Evolutionary conservation across 371 early-diverging fungal species (phyloP), one percentile per base, ranked within the genome.

Genomic region (Actinomortierella wolfii): DNA sequence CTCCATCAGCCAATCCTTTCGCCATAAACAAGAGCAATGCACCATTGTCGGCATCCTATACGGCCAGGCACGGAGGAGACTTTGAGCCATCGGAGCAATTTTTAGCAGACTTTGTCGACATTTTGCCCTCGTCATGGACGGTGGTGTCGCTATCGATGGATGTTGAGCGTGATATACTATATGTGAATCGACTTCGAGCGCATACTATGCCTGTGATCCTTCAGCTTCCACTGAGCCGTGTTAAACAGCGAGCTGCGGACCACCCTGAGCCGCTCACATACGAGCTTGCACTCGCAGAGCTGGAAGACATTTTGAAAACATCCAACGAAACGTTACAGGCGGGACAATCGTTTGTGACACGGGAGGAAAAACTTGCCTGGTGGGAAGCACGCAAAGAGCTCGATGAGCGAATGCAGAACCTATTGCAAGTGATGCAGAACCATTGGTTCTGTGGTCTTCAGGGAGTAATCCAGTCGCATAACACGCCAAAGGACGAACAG

Each of bases 361-460:
- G 80, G 13, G 76, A 81, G 2, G 87, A 89, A 48, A 89, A 91
- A 50, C 68, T 79, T 17, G 64, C 76, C 40, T 97, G 97, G 97
- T 95, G 95, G 94, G 80, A 70, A 39, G 78, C 64, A 7, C 83
- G 97, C 20, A 78, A 79, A 14, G 67, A 61, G 17, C 67, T 96
- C 15, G 95, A 97, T 68, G 66, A 64, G 1, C 84, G 85, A 18
- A 53, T 97, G 42, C 78, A 85, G 44, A 59, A 51, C 2, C 56
- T 94, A 20, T 61, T 96, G 24, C 71, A 51, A 0, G 57, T 63
- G 2, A 82, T 97, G 11, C 93, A 97, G 58, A 64, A 68, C 29
- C 76, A 76, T 17, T 96, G 96, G 96, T 79, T 96, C 2, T 90
- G 95, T 24, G 93, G 92, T 1, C 92, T 95, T 21, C 80, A 80